Conservation (phyloP, 306 rosid species). For the Medicago arabica region DNA sequence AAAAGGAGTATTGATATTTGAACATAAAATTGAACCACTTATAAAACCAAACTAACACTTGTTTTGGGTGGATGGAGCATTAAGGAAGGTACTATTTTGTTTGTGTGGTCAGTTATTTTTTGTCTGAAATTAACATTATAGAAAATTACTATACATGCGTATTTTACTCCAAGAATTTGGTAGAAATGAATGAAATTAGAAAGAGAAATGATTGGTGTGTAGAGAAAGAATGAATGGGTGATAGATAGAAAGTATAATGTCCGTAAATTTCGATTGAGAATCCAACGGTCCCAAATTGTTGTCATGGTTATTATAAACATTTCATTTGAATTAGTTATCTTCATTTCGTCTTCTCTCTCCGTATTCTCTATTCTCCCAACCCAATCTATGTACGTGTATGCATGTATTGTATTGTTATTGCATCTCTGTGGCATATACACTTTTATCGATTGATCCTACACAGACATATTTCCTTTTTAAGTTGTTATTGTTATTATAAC, state of each 20-base stretch:
- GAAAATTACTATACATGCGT: constrained; percentile 16
- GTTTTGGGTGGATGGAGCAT: too few relatives aligned
- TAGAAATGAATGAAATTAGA: constrained; percentile 6
- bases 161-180: constrained; percentile 12
- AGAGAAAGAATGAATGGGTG: constrained; percentile 18
- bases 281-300: constrained; percentile 39
- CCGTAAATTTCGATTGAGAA: constrained; percentile 49
- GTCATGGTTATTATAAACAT: constrained; percentile 42
- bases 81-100: neutral
- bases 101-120: neutral
- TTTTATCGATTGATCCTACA: too few relatives aligned
- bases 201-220: neutral
- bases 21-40: too few relatives aligned
- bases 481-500: neutral
- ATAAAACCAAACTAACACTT: too few relatives aligned
- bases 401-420: too few relatives aligned
- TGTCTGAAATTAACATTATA: constrained; percentile 29
- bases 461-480: neutral
- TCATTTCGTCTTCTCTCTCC: constrained; percentile 30
- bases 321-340: constrained; percentile 37
- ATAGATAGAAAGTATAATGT: neutral
- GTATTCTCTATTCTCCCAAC: neutral
- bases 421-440: too few relatives aligned
- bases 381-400: neutral
- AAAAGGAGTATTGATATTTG: too few relatives aligned